Conservation (phyloP, 257 asterid genomes). For the Jacaranda mimosifolia region DNA sequence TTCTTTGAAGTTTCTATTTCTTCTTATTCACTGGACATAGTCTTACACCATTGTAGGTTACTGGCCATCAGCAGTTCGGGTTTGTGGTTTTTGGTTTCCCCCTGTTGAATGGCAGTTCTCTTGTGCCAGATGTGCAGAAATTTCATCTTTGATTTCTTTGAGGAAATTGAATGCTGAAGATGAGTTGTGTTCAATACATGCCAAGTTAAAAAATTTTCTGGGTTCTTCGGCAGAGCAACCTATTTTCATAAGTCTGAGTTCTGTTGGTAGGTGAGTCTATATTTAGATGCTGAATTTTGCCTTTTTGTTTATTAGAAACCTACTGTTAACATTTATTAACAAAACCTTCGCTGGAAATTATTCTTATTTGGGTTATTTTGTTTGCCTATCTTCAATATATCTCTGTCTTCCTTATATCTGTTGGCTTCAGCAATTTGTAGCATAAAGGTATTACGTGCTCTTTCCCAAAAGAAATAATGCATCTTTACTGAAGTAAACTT, state of each 20-base stretch:
- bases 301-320: background rate
- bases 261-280: conserved; percentile 82
- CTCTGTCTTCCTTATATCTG: background rate
- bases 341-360: background rate
- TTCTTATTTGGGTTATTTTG: background rate
- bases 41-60: conserved; percentile 59
- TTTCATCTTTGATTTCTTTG: conserved; percentile 49
- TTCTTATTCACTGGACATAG: conserved; percentile 13
- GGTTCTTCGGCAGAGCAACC: conserved; percentile 61
- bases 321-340: background rate
- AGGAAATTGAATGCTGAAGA: conserved; percentile 46
- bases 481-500: conserved; percentile 1
- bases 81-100: conserved; percentile 95
- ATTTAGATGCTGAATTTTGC: conserved; percentile 12
- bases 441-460: conserved; percentile 25
- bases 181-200: conserved; percentile 67
- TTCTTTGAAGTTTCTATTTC: conserved; percentile 2
- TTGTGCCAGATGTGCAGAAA: conserved; percentile 74
- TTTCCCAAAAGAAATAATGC: conserved; percentile 23
- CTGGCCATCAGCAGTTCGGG: conserved; percentile 89
- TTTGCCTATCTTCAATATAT: conserved; percentile 13
- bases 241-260: conserved; percentile 81
- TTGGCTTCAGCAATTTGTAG: conserved; percentile 24
- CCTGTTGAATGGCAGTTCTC: conserved; percentile 94
- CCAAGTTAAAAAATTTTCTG: conserved; percentile 58